Conservation (phyloP, 176 grass and related monocot species). For the Eremochloa ophiuroides region DNA sequence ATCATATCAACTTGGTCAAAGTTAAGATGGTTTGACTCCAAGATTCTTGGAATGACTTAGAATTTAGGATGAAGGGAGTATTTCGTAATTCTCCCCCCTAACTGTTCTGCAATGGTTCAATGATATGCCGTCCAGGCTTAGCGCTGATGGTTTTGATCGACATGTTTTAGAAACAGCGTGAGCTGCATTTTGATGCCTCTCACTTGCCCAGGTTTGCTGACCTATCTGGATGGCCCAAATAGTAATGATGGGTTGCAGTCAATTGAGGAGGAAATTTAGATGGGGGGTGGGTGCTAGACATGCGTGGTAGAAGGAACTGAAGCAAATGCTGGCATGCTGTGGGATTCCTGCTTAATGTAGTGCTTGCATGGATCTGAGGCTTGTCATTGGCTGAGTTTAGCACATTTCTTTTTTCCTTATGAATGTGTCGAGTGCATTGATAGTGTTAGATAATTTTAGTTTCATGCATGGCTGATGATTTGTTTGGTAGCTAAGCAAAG, state of each 20-base stretch:
- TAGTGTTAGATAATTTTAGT: background rate
- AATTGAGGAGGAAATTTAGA: background rate
- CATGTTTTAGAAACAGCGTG: background rate
- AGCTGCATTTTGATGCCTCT: background rate
- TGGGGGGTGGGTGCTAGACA: background rate
- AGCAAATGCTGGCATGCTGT: background rate
- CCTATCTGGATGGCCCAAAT: background rate
- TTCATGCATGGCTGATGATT: background rate
- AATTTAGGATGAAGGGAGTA: too few species aligned
- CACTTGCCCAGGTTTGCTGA: background rate
- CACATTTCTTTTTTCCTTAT: background rate
- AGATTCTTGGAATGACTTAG: too few species aligned
- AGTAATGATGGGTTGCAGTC: background rate
- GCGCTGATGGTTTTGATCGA: background rate
- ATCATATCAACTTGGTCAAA: too few species aligned
- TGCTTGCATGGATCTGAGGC: background rate
- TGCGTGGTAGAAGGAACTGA: background rate
- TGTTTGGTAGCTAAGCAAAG: background rate
- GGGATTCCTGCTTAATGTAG: background rate
- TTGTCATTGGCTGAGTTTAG: background rate
- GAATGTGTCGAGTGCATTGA: background rate
- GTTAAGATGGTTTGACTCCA: too few species aligned
- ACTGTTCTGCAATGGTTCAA: too few species aligned
- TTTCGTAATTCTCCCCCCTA: too few species aligned
- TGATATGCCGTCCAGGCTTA: background rate